Evolutionary conservation across 164 flowering plant species (phyloP).

Genomic region (Magnolia changhungtana): DNA sequence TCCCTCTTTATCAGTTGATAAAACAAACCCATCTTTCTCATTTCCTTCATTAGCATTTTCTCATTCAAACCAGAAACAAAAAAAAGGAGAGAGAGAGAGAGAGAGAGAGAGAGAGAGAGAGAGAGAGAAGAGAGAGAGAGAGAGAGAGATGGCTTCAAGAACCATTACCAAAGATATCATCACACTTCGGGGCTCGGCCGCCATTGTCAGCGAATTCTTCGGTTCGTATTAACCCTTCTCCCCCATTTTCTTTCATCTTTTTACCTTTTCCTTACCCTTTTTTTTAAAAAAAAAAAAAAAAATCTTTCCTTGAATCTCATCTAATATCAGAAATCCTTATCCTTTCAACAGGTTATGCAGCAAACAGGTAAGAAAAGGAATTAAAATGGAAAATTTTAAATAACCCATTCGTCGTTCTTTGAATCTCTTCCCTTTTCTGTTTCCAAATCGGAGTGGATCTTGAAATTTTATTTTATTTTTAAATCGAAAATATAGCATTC

Average conservation of each 20-base stretch:
- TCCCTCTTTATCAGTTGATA: no score
- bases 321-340: conserved; percentile 1
- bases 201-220: conserved; percentile 96
- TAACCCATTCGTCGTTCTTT: not conserved
- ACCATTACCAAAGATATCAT: conserved; percentile 82
- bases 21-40: no score
- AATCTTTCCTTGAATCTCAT: not conserved
- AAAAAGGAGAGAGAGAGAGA: not conserved
- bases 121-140: not conserved
- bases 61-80: not conserved
- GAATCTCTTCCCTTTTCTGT: no score
- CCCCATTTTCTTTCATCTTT: not conserved
- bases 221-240: conserved; percentile 31
- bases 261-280: not conserved
- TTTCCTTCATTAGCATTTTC: no score
- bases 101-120: conserved; percentile 9
- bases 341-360: conserved; percentile 77
- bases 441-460: not conserved
- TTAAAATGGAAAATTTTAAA: not conserved
- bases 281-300: no score
- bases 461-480: not conserved
- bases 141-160: conserved; percentile 60
- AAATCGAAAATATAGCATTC: conserved; percentile 45
- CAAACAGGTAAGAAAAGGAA: conserved; percentile 65
- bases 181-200: conserved; percentile 90